These are phyloP conservation scores for Eimeria zaria DNA, from an alignment of 169 alveolate genomes.

Conservation along the genomic window DNA sequence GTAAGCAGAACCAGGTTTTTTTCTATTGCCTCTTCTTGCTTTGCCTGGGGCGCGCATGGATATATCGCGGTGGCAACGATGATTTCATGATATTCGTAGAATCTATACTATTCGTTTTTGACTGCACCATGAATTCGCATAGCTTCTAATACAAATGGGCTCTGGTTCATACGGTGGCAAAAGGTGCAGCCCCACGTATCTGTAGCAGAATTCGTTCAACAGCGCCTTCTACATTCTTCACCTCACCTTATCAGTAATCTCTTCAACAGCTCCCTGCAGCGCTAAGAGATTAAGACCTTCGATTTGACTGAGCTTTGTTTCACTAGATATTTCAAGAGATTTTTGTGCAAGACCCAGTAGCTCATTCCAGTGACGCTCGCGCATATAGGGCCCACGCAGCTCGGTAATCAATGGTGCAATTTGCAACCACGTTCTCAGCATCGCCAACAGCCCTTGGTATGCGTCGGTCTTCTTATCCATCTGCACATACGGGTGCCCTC, in stretches of 20 bases:
- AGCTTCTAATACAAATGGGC: neutral
- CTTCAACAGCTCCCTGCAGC: constrained; percentile 96
- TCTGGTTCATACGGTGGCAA: neutral
- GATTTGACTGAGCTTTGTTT: constrained; percentile 93
- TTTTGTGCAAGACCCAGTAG: constrained; percentile 91
- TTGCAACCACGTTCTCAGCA: constrained; percentile 92
- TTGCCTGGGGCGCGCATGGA: constrained; percentile 90
- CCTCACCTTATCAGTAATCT: constrained; percentile 93
- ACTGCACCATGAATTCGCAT: neutral
- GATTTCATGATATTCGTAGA: neutral
- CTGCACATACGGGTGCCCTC: constrained; percentile 71
- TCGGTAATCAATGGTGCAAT: constrained; percentile 96
- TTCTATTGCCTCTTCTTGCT: constrained; percentile 97
- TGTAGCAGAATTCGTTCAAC: neutral
- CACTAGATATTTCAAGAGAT: constrained; percentile 89
- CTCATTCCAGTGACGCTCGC: constrained; percentile 97
- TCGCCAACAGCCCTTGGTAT: constrained; percentile 91
- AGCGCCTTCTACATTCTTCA: neutral
- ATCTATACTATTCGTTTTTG: neutral
- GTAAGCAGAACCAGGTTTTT: constrained; percentile 94
- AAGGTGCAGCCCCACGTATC: neutral
- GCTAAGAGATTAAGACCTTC: constrained; percentile 95
- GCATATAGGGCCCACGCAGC: constrained; percentile 97
- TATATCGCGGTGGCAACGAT: neutral
- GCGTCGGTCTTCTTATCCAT: constrained; percentile 96